phyloP scores from a whole-genome alignment of 2,329 filamentous ascomycete genomes.

The Dothiorella sarmentorum region DNA sequence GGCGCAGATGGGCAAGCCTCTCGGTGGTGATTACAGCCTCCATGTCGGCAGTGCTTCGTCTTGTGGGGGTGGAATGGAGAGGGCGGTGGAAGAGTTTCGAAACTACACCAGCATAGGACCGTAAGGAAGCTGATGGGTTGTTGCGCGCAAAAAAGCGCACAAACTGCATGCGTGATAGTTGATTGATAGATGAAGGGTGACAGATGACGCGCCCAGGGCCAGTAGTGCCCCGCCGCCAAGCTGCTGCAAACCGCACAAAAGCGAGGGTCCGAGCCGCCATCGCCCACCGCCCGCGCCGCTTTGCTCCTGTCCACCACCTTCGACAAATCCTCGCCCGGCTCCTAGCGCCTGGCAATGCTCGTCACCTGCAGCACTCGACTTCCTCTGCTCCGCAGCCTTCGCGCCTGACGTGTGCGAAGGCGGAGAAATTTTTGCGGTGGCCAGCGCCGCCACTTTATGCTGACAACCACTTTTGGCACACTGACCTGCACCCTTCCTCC shows the following conservation, averaged over 20 bases:
- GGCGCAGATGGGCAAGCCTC: constrained; percentile 71
- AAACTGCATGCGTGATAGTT: constrained; percentile 28
- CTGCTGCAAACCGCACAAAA: constrained; percentile 1
- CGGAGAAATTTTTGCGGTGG: not conserved
- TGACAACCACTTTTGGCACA: constrained; percentile 12
- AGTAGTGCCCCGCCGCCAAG: constrained; percentile 3
- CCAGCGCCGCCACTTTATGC: not conserved
- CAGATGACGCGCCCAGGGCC: not conserved
- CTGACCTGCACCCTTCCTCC: constrained; percentile 6
- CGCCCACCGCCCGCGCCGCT: constrained; percentile 6
- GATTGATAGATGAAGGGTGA: not conserved
- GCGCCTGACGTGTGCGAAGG: not conserved
- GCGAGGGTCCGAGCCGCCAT: not conserved
- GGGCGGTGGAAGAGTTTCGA: constrained; percentile 22
- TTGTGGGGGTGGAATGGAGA: constrained; percentile 31
- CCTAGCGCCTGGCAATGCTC: not conserved
- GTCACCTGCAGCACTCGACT: not conserved
- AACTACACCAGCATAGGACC: constrained; percentile 28
- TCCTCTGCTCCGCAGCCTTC: not conserved
- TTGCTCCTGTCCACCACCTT: constrained; percentile 11
- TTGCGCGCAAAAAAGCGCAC: constrained; percentile 30
- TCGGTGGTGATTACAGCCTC: constrained; percentile 73
- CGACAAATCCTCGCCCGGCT: constrained; percentile 1
- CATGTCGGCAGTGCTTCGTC: constrained; percentile 56
- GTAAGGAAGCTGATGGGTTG: constrained; percentile 23